Base-by-base conservation (phyloP, 305 asterid species). In the Withania somnifera region DNA sequence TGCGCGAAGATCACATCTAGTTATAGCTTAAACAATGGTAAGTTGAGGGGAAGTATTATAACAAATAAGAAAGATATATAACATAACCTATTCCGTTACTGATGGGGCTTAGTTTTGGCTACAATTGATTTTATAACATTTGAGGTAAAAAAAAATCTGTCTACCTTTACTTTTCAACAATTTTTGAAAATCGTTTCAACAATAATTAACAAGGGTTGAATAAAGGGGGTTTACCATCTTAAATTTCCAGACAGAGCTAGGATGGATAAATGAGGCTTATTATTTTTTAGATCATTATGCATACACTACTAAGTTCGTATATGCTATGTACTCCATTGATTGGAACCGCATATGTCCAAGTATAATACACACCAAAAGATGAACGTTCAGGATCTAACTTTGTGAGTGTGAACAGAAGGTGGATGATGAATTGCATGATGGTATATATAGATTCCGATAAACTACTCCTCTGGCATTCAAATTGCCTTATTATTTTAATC, bases 401-500 rank as follows among this genome's bases (percentile, higher is more conserved):
- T 10, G 77, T 19, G 68, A 82, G 75, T 76, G 85, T 51, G 53
- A 80, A 24, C 11, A 50, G 32, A 6, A 81, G 56, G 77, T 36
- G 32, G 83, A 81, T 77, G 77, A 52, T 69, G 78, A 82, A 66
- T 58, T 77, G 66, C 83, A 69, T 47, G 73, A 73, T 82, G 19
- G 67, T 53, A 8, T 61, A 51, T 51, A 83, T 42, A 87, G 91
- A 91, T 88, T 91, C 90, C 84, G 24, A 78, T 20, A 51, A 34
- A 78, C 10, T 63, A 63, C 84, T 84, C 69, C 79, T 83, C 88
- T 86, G 87, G 71, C 87, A 82, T 86, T 86, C 90, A 83, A 89
- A 83, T 79, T 85, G 20, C 80, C 61, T 45, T 80, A 78, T 84
- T 85, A 85, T 85, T 90, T 86, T 75, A 58, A 75, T 75, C 6